These are phyloP conservation scores for Heimioporus sp. DNA, from an alignment of 768 basidiomycete species.

Conservation along the genomic window DNA sequence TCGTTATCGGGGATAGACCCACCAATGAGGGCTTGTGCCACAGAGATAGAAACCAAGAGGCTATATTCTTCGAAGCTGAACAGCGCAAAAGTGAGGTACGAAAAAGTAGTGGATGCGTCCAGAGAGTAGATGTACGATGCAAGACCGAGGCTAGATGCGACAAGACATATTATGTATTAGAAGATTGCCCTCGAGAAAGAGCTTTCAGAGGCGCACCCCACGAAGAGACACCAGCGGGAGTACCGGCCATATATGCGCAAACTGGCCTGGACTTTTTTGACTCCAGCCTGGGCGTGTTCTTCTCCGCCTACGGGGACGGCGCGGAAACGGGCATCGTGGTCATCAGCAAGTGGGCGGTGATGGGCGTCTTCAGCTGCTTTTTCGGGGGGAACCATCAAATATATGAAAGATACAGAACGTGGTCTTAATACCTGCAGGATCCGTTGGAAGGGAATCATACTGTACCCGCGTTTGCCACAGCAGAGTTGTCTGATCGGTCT, in stretches of 20 bases:
- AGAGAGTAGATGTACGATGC: conserved; percentile 78
- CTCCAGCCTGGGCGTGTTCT: conserved; percentile 38
- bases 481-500: not conserved
- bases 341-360: not conserved
- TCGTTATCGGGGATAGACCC: conserved; percentile 13
- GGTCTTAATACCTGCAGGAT: conserved; percentile 11
- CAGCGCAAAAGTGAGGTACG: conserved; percentile 58
- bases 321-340: not conserved
- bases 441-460: conserved; percentile 16
- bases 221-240: conserved; percentile 58
- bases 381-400: conserved; percentile 1
- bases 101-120: conserved; percentile 66
- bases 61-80: conserved; percentile 53
- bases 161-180: not conserved
- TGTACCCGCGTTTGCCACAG: conserved; percentile 13
- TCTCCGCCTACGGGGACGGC: not conserved
- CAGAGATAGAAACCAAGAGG: conserved; percentile 53
- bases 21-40: conserved; percentile 56
- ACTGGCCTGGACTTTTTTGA: conserved; percentile 48
- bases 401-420: too few relatives aligned
- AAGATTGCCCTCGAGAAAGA: not conserved
- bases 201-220: conserved; percentile 39
- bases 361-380: conserved; percentile 2
- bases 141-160: conserved; percentile 46
- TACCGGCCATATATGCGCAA: conserved; percentile 51